phyloP scores from a whole-genome alignment of 177 flowering plant genomes.

The Vitis hybrid region DNA sequence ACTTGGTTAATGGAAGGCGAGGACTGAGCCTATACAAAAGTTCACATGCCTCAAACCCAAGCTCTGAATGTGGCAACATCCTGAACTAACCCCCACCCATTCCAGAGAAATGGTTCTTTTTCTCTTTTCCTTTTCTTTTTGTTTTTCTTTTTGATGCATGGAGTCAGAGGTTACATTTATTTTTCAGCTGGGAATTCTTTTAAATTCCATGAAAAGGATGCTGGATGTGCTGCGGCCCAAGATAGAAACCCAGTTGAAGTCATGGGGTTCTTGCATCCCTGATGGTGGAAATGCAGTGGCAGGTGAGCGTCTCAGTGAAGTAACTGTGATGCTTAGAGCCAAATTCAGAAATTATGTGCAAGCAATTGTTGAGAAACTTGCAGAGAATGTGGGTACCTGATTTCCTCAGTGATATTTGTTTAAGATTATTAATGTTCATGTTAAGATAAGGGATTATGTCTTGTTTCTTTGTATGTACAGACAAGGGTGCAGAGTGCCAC shows the following conservation, averaged over 20 bases:
- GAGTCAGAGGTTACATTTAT: conserved; percentile 9
- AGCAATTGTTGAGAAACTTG: conserved; percentile 85
- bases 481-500: conserved; percentile 69
- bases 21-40: too few relatives aligned
- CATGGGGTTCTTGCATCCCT: conserved; percentile 86
- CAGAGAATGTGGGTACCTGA: conserved; percentile 72
- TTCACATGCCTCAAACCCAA: too few relatives aligned
- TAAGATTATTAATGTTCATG: too few relatives aligned
- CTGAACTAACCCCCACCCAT: too few relatives aligned
- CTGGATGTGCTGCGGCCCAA: conserved; percentile 82
- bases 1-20: too few relatives aligned
- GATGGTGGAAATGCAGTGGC: conserved; percentile 62
- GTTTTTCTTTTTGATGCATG: not conserved
- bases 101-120: not conserved
- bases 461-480: conserved; percentile 27
- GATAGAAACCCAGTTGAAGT: conserved; percentile 71
- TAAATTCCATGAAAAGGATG: conserved; percentile 92
- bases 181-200: conserved; percentile 76
- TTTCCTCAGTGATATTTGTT: not conserved
- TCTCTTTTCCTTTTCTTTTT: not conserved
- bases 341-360: conserved; percentile 88
- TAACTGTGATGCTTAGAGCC: conserved; percentile 86
- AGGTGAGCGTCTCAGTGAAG: conserved; percentile 90
- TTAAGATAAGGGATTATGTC: too few relatives aligned
- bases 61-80: too few relatives aligned